These are phyloP conservation scores for Rhizopogon sp. DNA, from an alignment of 768 basidiomycete species.

Conservation along the genomic window DNA sequence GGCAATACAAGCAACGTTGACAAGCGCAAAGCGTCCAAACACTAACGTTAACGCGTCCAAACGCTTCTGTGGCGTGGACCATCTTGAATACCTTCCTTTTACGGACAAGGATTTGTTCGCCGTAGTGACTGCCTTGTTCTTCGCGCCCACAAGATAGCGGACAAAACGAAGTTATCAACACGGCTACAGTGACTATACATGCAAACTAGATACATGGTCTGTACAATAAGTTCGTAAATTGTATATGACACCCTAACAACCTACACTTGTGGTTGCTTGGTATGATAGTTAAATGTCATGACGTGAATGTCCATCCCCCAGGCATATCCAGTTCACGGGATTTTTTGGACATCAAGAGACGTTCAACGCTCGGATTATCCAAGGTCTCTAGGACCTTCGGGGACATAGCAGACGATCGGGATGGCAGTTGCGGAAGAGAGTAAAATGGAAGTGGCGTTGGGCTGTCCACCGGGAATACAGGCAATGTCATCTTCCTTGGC, in stretches of 20 bases:
- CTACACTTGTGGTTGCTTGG: not conserved
- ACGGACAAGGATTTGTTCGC: constrained; percentile 21
- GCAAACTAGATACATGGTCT: constrained; percentile 8
- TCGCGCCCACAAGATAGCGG: constrained; percentile 1
- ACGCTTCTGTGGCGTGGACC: constrained; percentile 5
- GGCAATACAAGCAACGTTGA: constrained; percentile 9
- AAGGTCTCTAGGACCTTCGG: constrained; percentile 10
- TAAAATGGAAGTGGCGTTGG: constrained; percentile 13
- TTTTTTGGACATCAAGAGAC: constrained; percentile 11
- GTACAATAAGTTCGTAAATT: not conserved
- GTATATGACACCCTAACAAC: not conserved
- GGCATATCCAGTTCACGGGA: constrained; percentile 34
- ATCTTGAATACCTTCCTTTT: constrained; percentile 31
- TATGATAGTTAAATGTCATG: constrained; percentile 6
- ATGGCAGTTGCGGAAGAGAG: constrained; percentile 22
- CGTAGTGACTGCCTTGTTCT: constrained; percentile 18
- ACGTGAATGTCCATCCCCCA: constrained; percentile 32
- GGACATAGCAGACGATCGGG: constrained; percentile 13
- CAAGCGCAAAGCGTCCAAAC: not conserved
- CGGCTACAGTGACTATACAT: constrained; percentile 7
- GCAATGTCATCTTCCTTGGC: constrained; percentile 4
- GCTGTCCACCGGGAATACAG: constrained; percentile 10
- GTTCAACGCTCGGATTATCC: constrained; percentile 9
- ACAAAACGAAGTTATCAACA: not conserved
- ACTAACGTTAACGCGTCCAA: too few species aligned